These are phyloP conservation scores for Cryphonectria parasitica DNA, from an alignment of 2,329 filamentous ascomycete genomes.

Conservation along the genomic window DNA sequence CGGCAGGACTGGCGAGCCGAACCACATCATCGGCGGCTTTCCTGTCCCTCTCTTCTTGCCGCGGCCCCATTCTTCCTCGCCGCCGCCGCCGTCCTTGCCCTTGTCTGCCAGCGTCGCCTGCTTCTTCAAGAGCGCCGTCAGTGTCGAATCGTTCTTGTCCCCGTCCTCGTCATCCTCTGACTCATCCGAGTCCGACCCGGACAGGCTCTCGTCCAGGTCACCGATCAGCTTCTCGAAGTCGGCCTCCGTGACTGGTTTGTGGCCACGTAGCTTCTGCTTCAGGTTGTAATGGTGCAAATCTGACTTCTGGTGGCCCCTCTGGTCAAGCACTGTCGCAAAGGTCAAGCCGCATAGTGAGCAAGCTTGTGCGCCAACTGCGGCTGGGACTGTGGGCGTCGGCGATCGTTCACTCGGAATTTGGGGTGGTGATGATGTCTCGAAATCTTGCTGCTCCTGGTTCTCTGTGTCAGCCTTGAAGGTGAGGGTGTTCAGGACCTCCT, in stretches of 20 bases:
- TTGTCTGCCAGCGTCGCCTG: slow-evolving; percentile 73
- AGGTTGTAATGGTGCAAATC: slow-evolving; percentile 94
- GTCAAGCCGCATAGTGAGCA: slow-evolving; percentile 79
- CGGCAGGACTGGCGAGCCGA: slow-evolving; percentile 75
- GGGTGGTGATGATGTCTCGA: slow-evolving; percentile 34
- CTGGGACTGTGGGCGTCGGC: slow-evolving; percentile 37
- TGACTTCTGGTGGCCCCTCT: slow-evolving; percentile 83
- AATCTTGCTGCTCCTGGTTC: slow-evolving; percentile 40
- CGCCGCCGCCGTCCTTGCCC: slow-evolving; percentile 47
- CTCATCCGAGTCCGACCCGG: slow-evolving; percentile 78
- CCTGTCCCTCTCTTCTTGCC: slow-evolving; percentile 59
- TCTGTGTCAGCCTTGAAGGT: slow-evolving; percentile 56
- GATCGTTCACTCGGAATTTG: slow-evolving; percentile 33
- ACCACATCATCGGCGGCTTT: slow-evolving; percentile 83
- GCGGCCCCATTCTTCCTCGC: slow-evolving; percentile 48
- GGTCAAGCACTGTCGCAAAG: slow-evolving; percentile 76
- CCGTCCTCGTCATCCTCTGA: slow-evolving; percentile 64
- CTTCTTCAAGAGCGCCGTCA: slow-evolving; percentile 78
- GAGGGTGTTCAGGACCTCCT: slow-evolving; percentile 71
- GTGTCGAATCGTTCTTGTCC: slow-evolving; percentile 65
- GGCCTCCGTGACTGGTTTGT: slow-evolving; percentile 70
- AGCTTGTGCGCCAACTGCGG: slow-evolving; percentile 66
- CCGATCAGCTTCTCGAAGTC: slow-evolving; percentile 89
- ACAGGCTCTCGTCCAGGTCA: slow-evolving; percentile 87
- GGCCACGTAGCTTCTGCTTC: slow-evolving; percentile 83